Evolutionary conservation across 495 filamentous ascomycete species (phyloP).

Genomic region (Penicillium daleae): DNA sequence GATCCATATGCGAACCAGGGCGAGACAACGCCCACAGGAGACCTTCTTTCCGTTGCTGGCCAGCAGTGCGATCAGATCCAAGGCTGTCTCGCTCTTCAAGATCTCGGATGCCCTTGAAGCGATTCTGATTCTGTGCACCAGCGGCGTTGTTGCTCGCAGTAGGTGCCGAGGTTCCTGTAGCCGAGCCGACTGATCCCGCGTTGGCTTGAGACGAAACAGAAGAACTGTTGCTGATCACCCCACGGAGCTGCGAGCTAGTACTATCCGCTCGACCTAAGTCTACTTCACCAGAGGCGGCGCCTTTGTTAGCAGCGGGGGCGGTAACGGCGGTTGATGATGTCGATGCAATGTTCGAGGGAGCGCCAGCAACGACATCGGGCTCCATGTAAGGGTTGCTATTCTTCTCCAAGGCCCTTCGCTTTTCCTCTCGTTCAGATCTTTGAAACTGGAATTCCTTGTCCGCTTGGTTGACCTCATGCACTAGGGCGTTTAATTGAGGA

Average conservation of each 20-base stretch:
- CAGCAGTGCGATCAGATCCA: constrained; percentile 47
- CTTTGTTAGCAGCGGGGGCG: constrained; percentile 39
- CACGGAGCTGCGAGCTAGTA: constrained; percentile 66
- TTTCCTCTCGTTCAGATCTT: constrained; percentile 90
- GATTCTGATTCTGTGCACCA: constrained; percentile 55
- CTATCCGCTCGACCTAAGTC: constrained; percentile 74
- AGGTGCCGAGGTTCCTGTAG: constrained; percentile 31
- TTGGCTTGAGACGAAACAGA: constrained; percentile 52
- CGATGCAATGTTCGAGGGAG: constrained; percentile 25
- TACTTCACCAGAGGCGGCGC: constrained; percentile 54
- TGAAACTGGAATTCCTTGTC: constrained; percentile 97
- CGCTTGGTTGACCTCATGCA: constrained; percentile 82
- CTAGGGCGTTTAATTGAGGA: constrained; percentile 91
- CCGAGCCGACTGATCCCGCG: constrained; percentile 38
- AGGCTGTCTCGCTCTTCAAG: constrained; percentile 76
- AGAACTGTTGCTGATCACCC: constrained; percentile 50
- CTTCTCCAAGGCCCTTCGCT: constrained; percentile 86
- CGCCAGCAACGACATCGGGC: constrained; percentile 57
- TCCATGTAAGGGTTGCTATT: constrained; percentile 81
- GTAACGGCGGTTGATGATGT: constrained; percentile 19
- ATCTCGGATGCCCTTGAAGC: constrained; percentile 88
- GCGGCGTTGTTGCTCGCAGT: constrained; percentile 42
- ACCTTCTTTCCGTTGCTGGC: constrained; percentile 81
- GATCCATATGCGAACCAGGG: constrained; percentile 93
- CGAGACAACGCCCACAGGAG: constrained; percentile 92